Percentiles rank a stretch among this genome's conserved stretches.
Conservation (phyloP, 1,139 yeast species). For the Lodderomyces elongisporus region DNA sequence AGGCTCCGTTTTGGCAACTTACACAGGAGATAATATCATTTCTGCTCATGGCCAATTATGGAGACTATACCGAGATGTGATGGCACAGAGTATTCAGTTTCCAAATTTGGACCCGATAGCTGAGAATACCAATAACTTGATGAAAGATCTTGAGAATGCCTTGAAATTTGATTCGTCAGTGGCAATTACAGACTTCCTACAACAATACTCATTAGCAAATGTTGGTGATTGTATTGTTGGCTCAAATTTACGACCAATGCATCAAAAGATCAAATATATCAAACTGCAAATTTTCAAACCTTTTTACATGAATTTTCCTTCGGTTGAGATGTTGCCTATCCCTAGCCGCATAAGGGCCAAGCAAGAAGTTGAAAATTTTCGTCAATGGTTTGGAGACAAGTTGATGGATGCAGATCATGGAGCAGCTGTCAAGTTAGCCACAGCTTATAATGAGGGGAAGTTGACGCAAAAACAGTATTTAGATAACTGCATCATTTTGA, state of each 20-base stretch:
- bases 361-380: constrained; percentile 38
- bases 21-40: constrained; percentile 60
- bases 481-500: constrained; percentile 54
- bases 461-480: constrained; percentile 44
- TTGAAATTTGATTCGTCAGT: constrained; percentile 13
- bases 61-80: constrained; percentile 43
- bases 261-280: constrained; percentile 36
- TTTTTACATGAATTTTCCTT: constrained; percentile 50
- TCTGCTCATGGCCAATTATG: constrained; percentile 57
- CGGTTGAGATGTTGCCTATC: constrained; percentile 46
- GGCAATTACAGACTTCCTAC: constrained; percentile 37
- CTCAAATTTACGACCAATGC: constrained; percentile 40
- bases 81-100: constrained; percentile 49
- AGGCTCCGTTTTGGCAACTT: constrained; percentile 48
- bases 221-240: constrained; percentile 50
- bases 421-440: constrained; percentile 26
- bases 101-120: constrained; percentile 37
- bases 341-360: constrained; percentile 45
- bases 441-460: constrained; percentile 31
- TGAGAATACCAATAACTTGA: constrained; percentile 27
- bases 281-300: constrained; percentile 56
- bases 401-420: constrained; percentile 4
- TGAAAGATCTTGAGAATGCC: constrained; percentile 12
- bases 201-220: constrained; percentile 46
- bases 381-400: constrained; percentile 27